A percentile compares a stretch with the other conserved stretches of the same genome.
phyloP scores from a whole-genome alignment of 2,329 filamentous ascomycete species.

The Hypoxylon sp. region DNA sequence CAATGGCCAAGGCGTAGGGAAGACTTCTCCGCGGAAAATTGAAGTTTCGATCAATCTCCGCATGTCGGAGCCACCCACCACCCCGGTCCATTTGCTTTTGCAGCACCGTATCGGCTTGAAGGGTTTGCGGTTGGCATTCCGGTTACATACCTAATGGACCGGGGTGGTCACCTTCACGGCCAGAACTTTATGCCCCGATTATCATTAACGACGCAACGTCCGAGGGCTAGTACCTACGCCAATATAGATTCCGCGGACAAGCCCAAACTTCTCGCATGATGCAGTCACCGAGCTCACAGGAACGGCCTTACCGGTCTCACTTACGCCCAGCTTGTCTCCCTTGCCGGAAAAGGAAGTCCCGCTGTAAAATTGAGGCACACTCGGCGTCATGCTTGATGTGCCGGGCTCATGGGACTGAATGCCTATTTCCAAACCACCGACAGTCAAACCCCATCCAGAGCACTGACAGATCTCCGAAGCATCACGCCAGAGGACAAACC shows the following conservation, averaged over 20 bases:
- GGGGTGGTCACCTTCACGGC: too few species aligned
- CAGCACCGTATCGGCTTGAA: too few species aligned
- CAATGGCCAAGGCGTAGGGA: not conserved
- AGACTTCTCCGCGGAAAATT: not conserved
- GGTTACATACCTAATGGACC: too few species aligned
- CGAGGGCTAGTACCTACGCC: not conserved
- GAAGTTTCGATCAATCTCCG: too few species aligned
- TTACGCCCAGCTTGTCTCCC: constrained; percentile 72
- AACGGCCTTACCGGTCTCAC: constrained; percentile 72
- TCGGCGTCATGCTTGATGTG: constrained; percentile 70
- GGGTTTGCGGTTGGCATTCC: too few species aligned
- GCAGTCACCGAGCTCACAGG: constrained; percentile 20
- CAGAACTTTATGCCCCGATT: not conserved
- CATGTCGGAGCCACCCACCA: too few species aligned
- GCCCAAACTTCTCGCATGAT: constrained; percentile 12
- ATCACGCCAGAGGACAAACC: constrained; percentile 32
- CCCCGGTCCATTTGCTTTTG: too few species aligned
- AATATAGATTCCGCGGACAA: constrained; percentile 9
- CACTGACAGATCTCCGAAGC: not conserved
- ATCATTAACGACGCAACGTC: not conserved
- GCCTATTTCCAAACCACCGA: constrained; percentile 64
- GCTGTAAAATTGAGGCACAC: constrained; percentile 70
- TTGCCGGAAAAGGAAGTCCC: constrained; percentile 72
- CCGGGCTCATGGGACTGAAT: constrained; percentile 70
- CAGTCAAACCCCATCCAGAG: constrained; percentile 21